Evolutionary conservation across 225 moss, liverwort and hornwort species (phyloP).

Genomic region (Antitrichia curtipendula): DNA sequence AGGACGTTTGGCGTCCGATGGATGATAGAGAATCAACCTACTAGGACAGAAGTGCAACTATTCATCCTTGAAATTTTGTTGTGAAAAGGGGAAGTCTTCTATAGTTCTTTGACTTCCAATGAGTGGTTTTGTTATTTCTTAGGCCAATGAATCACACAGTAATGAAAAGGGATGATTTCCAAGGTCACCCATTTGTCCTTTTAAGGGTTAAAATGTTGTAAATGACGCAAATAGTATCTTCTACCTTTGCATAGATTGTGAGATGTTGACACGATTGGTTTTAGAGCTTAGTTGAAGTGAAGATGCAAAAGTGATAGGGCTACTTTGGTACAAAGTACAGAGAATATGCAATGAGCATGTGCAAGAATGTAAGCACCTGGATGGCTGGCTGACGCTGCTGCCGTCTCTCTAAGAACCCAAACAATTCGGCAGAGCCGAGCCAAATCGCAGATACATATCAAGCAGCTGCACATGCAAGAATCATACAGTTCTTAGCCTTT

Average conservation of each 20-base stretch:
- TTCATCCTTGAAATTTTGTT: too few species aligned
- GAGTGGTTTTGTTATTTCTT: too few species aligned
- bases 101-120: too few species aligned
- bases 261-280: background rate
- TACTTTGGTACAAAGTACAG: background rate
- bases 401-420: background rate
- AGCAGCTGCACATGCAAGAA: background rate
- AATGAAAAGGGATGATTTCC: too few species aligned
- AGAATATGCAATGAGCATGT: background rate
- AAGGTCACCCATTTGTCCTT: too few species aligned
- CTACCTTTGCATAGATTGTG: background rate
- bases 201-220: background rate
- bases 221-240: background rate
- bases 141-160: too few species aligned
- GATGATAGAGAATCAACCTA: too few species aligned
- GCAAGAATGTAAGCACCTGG: background rate
- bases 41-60: too few species aligned
- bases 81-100: too few species aligned
- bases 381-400: background rate
- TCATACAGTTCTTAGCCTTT: conserved; percentile 43
- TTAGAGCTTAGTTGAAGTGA: background rate
- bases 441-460: background rate
- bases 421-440: background rate
- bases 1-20: too few species aligned
- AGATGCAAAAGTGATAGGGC: background rate